Conservation (phyloP, 176 grass and related monocot species). For the Cenchrus americanus region DNA sequence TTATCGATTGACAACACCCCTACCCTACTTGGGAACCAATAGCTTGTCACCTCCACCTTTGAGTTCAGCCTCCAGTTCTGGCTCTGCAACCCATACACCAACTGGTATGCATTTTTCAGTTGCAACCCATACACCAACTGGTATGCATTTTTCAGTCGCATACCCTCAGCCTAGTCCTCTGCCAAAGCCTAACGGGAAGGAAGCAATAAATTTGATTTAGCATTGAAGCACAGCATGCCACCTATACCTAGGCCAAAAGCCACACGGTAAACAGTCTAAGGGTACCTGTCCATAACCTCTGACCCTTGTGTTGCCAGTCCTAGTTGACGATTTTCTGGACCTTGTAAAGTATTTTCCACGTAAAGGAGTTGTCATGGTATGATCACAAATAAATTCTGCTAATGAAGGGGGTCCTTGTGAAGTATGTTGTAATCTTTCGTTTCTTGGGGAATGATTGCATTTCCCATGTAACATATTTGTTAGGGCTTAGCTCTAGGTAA, state of each 20-base stretch:
- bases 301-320: not conserved
- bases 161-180: constrained; percentile 48
- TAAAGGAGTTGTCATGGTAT: constrained; percentile 8
- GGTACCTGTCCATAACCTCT: constrained; percentile 10
- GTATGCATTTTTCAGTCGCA: constrained; percentile 46
- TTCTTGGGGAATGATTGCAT: constrained; percentile 28
- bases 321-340: not conserved
- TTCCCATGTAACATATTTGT: constrained; percentile 54
- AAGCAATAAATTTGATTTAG: constrained; percentile 45
- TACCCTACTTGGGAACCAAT: constrained; percentile 50
- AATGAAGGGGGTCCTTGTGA: constrained; percentile 31
- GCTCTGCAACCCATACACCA: constrained; percentile 43
- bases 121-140: constrained; percentile 27
- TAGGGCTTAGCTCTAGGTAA: constrained; percentile 55
- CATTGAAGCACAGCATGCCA: constrained; percentile 16
- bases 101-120: constrained; percentile 47
- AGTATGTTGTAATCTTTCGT: constrained; percentile 42
- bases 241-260: constrained; percentile 14
- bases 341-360: constrained; percentile 27
- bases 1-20: constrained; percentile 38
- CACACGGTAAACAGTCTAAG: not conserved
- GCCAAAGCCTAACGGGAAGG: constrained; percentile 56
- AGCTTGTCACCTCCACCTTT: constrained; percentile 48
- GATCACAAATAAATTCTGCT: not conserved
- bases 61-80: constrained; percentile 46